These are phyloP conservation scores for Ettlia oleoabundans DNA, from an alignment of 139 green algal species.

Conservation along the genomic window DNA sequence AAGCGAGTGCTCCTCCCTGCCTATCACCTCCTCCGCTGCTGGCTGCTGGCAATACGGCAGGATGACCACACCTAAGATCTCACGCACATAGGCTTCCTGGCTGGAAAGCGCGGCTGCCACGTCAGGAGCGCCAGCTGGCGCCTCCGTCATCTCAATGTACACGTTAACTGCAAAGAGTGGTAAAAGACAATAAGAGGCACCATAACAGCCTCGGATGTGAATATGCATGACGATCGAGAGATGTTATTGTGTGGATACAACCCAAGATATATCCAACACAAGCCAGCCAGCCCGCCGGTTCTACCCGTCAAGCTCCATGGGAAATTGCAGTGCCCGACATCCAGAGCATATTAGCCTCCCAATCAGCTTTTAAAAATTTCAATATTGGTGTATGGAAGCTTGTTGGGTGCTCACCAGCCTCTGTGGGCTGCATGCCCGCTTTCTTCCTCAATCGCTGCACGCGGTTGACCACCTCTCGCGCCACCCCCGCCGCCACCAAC, in stretches of 20 bases:
- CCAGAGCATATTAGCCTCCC: constrained; percentile 68
- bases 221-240: no score
- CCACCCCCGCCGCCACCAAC: constrained; percentile 77
- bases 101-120: constrained; percentile 33
- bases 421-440: constrained; percentile 73
- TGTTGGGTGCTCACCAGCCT: constrained; percentile 61
- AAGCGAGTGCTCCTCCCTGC: constrained; percentile 46
- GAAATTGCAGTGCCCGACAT: not conserved
- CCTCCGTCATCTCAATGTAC: constrained; percentile 6
- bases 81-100: constrained; percentile 56
- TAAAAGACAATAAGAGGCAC: no score
- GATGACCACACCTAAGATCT: constrained; percentile 61
- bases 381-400: no score
- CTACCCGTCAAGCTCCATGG: no score
- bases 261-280: no score
- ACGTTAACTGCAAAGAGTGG: constrained; percentile 4
- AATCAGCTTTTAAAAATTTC: no score
- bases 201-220: not conserved
- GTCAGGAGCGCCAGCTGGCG: constrained; percentile 20
- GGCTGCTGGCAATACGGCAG: constrained; percentile 50
- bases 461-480: constrained; percentile 94
- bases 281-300: no score
- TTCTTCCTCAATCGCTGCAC: constrained; percentile 97
- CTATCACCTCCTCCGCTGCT: constrained; percentile 56
- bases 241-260: no score